phyloP scores from a whole-genome alignment of 2,329 filamentous ascomycete species.

The Epichloe amarillans region DNA sequence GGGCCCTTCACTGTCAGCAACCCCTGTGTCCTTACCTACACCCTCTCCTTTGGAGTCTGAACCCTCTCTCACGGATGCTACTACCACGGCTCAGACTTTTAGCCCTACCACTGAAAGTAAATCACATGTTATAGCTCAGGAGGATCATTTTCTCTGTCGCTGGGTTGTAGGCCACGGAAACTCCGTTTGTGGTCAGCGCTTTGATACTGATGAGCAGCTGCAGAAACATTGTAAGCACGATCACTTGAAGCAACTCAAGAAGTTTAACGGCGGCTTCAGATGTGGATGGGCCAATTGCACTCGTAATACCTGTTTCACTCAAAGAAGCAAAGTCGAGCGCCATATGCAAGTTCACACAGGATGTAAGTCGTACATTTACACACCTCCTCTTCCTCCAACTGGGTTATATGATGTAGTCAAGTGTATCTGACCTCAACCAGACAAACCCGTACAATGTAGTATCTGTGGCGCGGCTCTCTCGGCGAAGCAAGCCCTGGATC shows the following conservation, averaged over 20 bases:
- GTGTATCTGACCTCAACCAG: constrained; percentile 19
- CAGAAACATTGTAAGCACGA: constrained; percentile 40
- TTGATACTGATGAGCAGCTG: constrained; percentile 33
- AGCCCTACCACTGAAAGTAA: constrained; percentile 3
- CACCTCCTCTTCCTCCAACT: too few species aligned
- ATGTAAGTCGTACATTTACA: constrained; percentile 29
- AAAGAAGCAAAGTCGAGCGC: constrained; percentile 49
- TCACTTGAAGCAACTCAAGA: constrained; percentile 34
- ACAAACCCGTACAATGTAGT: constrained; percentile 44
- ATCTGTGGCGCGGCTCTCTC: constrained; percentile 47
- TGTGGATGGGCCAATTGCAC: constrained; percentile 45
- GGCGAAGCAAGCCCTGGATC: constrained; percentile 52
- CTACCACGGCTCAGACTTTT: neutral
- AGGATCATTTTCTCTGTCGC: constrained; percentile 19
- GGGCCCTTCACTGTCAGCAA: constrained; percentile 11
- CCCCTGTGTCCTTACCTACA: constrained; percentile 5
- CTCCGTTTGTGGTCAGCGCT: constrained; percentile 21
- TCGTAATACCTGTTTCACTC: constrained; percentile 39
- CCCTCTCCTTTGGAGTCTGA: constrained; percentile 15
- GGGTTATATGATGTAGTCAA: neutral
- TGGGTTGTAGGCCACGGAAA: constrained; percentile 16
- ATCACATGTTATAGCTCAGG: constrained; percentile 8
- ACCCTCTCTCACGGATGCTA: neutral
- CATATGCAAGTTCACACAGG: constrained; percentile 54
- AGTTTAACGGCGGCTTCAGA: constrained; percentile 31